These are phyloP conservation scores for Plectranthus barbatus DNA, from an alignment of 257 asterid species.

Conservation along the genomic window DNA sequence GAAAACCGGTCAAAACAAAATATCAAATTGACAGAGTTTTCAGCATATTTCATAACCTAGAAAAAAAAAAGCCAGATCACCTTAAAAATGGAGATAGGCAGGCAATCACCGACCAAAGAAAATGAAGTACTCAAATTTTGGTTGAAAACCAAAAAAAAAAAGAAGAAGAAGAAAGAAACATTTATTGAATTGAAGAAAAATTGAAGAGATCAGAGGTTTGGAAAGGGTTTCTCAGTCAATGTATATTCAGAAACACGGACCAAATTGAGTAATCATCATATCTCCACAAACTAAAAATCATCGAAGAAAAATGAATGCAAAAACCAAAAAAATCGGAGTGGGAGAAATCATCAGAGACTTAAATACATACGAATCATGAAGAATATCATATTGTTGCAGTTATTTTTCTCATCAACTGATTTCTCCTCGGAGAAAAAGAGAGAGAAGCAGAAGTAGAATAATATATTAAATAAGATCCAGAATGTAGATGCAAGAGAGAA, in stretches of 20 bases:
- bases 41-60: constrained; percentile 9
- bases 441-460: not conserved
- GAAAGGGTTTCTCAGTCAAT: constrained; percentile 41
- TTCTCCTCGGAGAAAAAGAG: not conserved
- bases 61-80: not conserved
- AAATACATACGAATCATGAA: constrained; percentile 59
- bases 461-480: not conserved
- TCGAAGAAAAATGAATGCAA: not conserved
- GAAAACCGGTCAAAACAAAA: too few species aligned
- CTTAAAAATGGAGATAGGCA: constrained; percentile 56
- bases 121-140: not conserved
- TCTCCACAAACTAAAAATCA: constrained; percentile 17
- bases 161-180: not conserved
- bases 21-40: not conserved
- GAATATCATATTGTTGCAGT: constrained; percentile 48
- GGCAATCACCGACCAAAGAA: constrained; percentile 29
- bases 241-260: constrained; percentile 74
- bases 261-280: constrained; percentile 42
- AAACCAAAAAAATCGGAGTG: not conserved
- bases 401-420: constrained; percentile 55
- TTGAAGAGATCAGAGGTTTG: constrained; percentile 50
- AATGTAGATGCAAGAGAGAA: too few species aligned
- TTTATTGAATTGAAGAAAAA: not conserved
- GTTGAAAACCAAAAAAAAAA: too few species aligned
- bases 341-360: constrained; percentile 74